Percentiles rank a stretch among this genome's conserved stretches.
These are phyloP conservation scores for Trichaptum fuscoviolaceum DNA, from an alignment of 768 basidiomycete species.

Conservation along the genomic window DNA sequence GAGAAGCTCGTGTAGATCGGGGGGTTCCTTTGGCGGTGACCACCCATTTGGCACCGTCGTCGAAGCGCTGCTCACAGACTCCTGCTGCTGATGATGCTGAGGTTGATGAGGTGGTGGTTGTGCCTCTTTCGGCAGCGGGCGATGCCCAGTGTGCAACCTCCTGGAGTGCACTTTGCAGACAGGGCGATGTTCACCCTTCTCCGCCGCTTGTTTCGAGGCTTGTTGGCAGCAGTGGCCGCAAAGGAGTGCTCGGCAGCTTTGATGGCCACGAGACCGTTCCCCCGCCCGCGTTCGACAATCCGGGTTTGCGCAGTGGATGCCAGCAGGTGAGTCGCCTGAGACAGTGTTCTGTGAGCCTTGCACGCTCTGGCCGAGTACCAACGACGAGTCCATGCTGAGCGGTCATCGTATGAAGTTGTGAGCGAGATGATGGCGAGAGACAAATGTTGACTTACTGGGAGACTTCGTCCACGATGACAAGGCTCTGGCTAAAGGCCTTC, in stretches of 20 bases:
- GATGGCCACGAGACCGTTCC: constrained; percentile 5
- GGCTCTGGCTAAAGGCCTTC: background rate
- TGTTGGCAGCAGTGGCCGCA: constrained; percentile 4
- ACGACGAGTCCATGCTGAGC: background rate
- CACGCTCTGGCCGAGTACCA: background rate
- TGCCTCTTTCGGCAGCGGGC: background rate
- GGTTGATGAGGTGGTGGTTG: background rate
- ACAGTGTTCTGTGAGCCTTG: background rate
- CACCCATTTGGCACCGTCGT: background rate
- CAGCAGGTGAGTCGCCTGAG: background rate
- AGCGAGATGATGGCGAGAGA: background rate
- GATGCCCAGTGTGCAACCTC: constrained; percentile 3
- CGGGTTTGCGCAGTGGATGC: constrained; percentile 1
- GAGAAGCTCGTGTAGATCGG: background rate
- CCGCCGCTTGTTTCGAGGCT: constrained; percentile 1
- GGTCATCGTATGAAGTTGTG: background rate
- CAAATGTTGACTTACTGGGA: background rate
- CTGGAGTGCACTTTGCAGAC: constrained; percentile 5
- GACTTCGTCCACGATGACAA: background rate
- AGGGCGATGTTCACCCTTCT: constrained; percentile 1
- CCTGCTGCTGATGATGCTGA: background rate
- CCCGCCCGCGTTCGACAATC: constrained; percentile 3
- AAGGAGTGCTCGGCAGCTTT: constrained; percentile 3
- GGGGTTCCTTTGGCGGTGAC: background rate
- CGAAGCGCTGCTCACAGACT: background rate